Evolutionary conservation across 176 grass and related monocot genomes (phyloP), one percentile per base, ranked within the genome.

Genomic region (Neostapfia colusana): DNA sequence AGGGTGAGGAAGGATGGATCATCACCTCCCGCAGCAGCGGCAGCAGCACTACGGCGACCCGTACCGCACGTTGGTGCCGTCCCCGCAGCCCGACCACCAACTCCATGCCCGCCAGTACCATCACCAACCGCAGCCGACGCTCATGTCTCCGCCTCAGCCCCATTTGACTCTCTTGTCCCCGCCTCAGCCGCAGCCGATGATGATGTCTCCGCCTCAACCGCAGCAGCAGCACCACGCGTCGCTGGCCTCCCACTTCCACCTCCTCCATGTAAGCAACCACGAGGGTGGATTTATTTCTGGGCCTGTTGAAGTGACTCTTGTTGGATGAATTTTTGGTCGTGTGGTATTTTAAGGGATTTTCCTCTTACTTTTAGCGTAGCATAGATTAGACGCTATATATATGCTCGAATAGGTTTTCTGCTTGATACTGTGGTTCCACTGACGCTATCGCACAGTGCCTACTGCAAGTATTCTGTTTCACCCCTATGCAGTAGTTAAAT

Each of bases 211-310:
- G 0, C 82, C 82, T 28, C 82, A 1, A 18, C 81, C 18, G 35
- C 86, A 81, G 37, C 87, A 82, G 27, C 88, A 79, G 1, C 83
- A 89, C 5, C 83, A 89, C 21, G 62, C 83, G 4, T 86, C 88
- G 1, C 83, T 89, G 12, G 88, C 83, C 36, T 89, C 88, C 63
- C 78, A 89, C 17, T 89, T 89, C 79, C 83, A 89, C 42, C 88
- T 89, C 38, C 88, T 89, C 17, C 88, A 89, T 67, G 88, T 86
- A 82, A 74, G 79, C 24, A 44, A 21, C 21, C 4, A 24, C 20
- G 55, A 46, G 20, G 34, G 14, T 13, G 3, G 13, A 34, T 46
- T 46, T 57, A 49, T 16, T 20, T 23, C 15, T 13, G n/a, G 37
- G 20, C 5, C 57, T 72, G 21, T 0, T 59, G 12, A 26, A 26